phyloP scores from a whole-genome alignment of 345 rosid species.

The Bretschneidera sinensis region DNA sequence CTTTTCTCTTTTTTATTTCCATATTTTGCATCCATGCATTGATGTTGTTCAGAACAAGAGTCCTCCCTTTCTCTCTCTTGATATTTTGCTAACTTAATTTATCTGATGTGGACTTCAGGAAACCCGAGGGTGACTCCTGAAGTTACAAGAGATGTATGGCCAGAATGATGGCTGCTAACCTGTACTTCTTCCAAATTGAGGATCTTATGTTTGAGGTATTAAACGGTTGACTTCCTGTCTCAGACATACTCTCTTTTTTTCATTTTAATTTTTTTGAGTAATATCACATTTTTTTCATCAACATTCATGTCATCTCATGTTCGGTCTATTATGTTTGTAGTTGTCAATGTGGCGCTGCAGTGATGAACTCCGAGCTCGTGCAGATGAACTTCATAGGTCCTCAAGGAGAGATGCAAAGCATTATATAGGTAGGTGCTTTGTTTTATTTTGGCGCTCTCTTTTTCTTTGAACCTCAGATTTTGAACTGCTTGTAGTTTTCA shows the following conservation, averaged over 20 bases:
- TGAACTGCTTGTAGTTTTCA: background rate
- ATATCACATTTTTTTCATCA: constrained; percentile 1
- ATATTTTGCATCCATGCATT: too few species aligned
- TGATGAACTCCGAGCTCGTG: constrained; percentile 77
- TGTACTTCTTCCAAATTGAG: constrained; percentile 91
- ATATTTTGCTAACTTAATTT: background rate
- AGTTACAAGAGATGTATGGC: constrained; percentile 98
- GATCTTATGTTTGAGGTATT: constrained; percentile 96
- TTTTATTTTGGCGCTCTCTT: background rate
- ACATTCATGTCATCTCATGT: background rate
- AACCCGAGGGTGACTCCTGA: constrained; percentile 99
- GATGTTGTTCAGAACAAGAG: too few species aligned
- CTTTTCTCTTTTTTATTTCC: too few species aligned
- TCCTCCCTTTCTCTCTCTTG: background rate
- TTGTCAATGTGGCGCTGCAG: constrained; percentile 99
- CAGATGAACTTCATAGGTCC: constrained; percentile 69
- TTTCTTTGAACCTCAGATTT: background rate
- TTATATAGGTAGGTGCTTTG: constrained; percentile 59
- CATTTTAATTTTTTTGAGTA: background rate
- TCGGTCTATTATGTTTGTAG: constrained; percentile 33
- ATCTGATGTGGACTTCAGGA: constrained; percentile 38
- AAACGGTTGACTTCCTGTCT: background rate
- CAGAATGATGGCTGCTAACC: constrained; percentile 97
- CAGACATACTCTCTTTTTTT: background rate
- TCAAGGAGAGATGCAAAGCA: constrained; percentile 86